phyloP scores from a whole-genome alignment of 192 early-diverging fungal genomes.

The Coemansia furcata region DNA sequence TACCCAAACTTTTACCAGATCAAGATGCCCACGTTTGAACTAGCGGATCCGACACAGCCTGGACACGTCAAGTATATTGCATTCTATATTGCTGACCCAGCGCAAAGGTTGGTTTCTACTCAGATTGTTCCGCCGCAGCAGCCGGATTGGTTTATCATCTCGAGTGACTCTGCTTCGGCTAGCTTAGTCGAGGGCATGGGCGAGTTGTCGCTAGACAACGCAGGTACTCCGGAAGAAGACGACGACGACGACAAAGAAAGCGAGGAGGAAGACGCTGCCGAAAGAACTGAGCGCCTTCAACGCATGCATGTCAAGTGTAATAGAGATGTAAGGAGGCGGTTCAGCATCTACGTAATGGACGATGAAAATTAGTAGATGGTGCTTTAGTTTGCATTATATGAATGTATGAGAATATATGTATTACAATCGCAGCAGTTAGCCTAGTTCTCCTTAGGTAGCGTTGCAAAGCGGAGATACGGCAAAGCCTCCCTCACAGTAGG shows the following conservation, averaged over 20 bases:
- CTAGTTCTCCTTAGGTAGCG: slow-evolving; percentile 24
- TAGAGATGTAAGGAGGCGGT: neutral
- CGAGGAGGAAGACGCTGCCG: neutral
- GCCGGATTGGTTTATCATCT: slow-evolving; percentile 31
- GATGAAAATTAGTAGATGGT: neutral
- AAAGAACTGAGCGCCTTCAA: neutral
- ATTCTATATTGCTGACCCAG: slow-evolving; percentile 72
- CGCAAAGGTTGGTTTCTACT: slow-evolving; percentile 53
- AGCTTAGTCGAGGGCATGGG: neutral
- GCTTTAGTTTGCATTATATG: neutral
- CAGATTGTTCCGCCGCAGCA: slow-evolving; percentile 66
- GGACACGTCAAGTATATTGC: slow-evolving; percentile 65
- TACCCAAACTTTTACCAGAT: slow-evolving; percentile 76
- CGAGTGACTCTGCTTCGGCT: neutral
- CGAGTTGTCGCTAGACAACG: neutral
- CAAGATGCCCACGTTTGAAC: slow-evolving; percentile 57
- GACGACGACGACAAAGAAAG: neutral
- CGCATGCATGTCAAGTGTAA: neutral
- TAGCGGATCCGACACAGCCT: slow-evolving; percentile 57
- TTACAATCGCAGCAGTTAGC: neutral
- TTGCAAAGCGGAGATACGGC: slow-evolving; percentile 78
- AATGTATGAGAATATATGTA: neutral
- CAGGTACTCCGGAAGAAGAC: neutral
- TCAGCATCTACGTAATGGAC: neutral
- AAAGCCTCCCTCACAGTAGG: slow-evolving; percentile 75